Base-by-base conservation (phyloP, 1,284 basidiomycete species). In the Mycena sp. region DNA sequence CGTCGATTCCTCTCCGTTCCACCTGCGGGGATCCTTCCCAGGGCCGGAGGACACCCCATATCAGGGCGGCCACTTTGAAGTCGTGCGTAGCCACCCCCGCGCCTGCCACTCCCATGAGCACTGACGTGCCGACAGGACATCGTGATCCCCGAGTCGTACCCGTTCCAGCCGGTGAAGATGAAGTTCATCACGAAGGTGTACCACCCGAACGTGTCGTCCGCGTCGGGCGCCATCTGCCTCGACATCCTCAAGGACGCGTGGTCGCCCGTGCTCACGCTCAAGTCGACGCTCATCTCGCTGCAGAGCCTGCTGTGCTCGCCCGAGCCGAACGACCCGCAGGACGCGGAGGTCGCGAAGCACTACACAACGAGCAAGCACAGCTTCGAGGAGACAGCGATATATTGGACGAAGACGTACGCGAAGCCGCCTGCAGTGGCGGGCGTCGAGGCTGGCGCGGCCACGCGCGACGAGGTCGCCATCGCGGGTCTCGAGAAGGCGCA, bases 91-190 rank as follows among this genome's bases (percentile, higher is more conserved):
- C 17, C 44, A 25, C 35, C 41, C 63, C 41, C 37, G 30, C 35
- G 26, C 40, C 45, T 40, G 41, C 49, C 60, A 25, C 37, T 69
- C 40, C 41, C 35, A 49, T 51, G 41, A 46, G n/a, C 29, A 58
- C 46, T 51, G 35, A 49, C 51, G 37, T 28, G 56, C 48, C 40
- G 61, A n/a, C 68, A 96, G 95, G 96, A 98, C 76, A 98, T 98
- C 71, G 83, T 91, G n/a, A 95, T 98, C 68, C 96, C 96, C 1
- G 94, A 96, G 54, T 87, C 91, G 50, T 99, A 99, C 76, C 97
- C 97, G 5, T 99, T 99, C 77, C 93, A 96, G 77, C 96, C 97
- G 0, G 92, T 98, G 66, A 98, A 99, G 84, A 99, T 99, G 96
- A 96, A 96, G 77, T 98, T 98, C 77, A 89, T 94, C 71, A 97